phyloP scores from a whole-genome alignment of 2,329 filamentous ascomycete species.

The Fusarium setosum region DNA sequence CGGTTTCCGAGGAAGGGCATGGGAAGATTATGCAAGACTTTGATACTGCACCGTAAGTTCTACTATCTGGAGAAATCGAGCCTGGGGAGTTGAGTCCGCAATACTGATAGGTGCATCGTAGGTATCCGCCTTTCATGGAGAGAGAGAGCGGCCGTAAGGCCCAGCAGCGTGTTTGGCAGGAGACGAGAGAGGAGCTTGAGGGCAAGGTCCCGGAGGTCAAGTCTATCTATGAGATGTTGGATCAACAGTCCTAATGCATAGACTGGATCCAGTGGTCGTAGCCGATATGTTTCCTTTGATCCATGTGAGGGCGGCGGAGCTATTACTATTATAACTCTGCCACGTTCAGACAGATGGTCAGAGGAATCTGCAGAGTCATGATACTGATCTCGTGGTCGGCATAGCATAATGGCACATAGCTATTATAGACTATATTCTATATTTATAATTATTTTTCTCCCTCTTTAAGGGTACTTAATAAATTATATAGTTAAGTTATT shows the following conservation, averaged over 20 bases:
- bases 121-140: slow-evolving; percentile 52
- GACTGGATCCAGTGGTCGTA: neutral
- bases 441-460: no score
- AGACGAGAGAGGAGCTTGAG: slow-evolving; percentile 38
- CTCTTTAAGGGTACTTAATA: no score
- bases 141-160: slow-evolving; percentile 38
- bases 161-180: slow-evolving; percentile 40
- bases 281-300: no score
- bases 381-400: no score
- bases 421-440: no score
- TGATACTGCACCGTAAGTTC: slow-evolving; percentile 47
- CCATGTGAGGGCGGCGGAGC: no score
- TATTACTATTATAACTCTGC: no score
- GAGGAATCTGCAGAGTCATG: no score
- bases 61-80: neutral
- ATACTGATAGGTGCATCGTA: slow-evolving; percentile 19
- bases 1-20: slow-evolving; percentile 43
- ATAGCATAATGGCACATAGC: no score
- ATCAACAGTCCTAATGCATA: neutral
- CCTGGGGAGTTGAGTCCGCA: neutral
- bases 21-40: slow-evolving; percentile 54
- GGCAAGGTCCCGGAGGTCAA: slow-evolving; percentile 39
- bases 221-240: slow-evolving; percentile 36
- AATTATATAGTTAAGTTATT: no score
- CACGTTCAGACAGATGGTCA: no score